phyloP scores from a whole-genome alignment of 2,329 filamentous ascomycete species.

The Decorospora gaudefroyi region DNA sequence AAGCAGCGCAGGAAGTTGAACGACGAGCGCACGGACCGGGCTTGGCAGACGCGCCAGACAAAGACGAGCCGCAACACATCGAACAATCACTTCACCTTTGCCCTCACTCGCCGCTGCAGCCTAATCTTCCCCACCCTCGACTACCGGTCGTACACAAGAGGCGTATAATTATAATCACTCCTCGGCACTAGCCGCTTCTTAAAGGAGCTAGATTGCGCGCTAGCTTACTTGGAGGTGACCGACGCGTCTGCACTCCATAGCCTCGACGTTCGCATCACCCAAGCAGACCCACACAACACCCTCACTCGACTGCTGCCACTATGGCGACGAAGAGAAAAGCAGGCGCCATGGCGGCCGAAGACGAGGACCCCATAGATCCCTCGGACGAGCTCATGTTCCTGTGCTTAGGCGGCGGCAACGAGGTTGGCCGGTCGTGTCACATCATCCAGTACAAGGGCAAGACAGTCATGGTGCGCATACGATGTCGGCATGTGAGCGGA shows the following conservation, averaged over 20 bases:
- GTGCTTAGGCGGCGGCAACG: slow-evolving; percentile 91
- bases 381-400: slow-evolving; percentile 94
- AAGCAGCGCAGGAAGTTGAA: slow-evolving; percentile 19
- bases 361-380: slow-evolving; percentile 88
- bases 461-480: slow-evolving; percentile 83
- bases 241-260: slow-evolving; percentile 9
- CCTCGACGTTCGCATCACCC: not conserved
- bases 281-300: not conserved
- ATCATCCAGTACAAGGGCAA: slow-evolving; percentile 99
- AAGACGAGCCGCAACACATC: slow-evolving; percentile 22
- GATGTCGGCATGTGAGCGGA: not conserved
- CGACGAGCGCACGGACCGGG: slow-evolving; percentile 31
- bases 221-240: not conserved
- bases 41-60: slow-evolving; percentile 39
- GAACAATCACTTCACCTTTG: not conserved
- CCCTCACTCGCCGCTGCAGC: slow-evolving; percentile 1
- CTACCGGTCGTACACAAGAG: slow-evolving; percentile 1
- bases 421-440: slow-evolving; percentile 95
- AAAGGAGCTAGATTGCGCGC: slow-evolving; percentile 7
- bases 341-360: slow-evolving; percentile 72
- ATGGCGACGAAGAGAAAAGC: slow-evolving; percentile 97
- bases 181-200: slow-evolving; percentile 8
- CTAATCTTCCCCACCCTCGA: not conserved
- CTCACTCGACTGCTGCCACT: not conserved
- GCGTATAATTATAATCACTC: not conserved